These are phyloP conservation scores for Barnettozyma hawaiiensis DNA, from an alignment of 1,139 yeast genomes.

Conservation along the genomic window DNA sequence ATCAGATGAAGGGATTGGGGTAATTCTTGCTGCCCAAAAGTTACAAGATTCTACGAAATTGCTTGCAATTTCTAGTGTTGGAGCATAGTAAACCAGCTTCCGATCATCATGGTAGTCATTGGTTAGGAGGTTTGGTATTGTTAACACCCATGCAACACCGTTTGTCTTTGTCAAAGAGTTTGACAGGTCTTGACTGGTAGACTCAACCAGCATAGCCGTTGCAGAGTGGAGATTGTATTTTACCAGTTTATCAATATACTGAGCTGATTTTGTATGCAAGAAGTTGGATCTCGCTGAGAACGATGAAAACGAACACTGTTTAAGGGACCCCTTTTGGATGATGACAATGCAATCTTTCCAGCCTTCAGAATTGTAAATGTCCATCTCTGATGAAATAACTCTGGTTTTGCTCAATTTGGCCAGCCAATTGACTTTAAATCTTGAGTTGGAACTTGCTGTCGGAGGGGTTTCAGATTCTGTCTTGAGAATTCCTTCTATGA, in stretches of 20 bases:
- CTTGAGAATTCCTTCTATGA: constrained; percentile 67
- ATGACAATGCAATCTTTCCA: constrained; percentile 49
- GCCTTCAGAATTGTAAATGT: constrained; percentile 18
- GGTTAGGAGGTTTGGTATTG: constrained; percentile 19
- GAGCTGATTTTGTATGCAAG: constrained; percentile 28
- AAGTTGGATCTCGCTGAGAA: constrained; percentile 35
- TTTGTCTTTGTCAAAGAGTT: constrained; percentile 17
- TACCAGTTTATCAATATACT: constrained; percentile 31
- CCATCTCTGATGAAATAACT: constrained; percentile 19
- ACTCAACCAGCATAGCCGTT: constrained; percentile 19
- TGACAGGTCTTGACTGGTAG: constrained; percentile 16
- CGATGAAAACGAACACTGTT: constrained; percentile 43
- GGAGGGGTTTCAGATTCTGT: constrained; percentile 23
- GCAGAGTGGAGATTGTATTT: constrained; percentile 28
- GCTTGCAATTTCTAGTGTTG: constrained; percentile 61
- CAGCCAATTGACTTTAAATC: constrained; percentile 19
- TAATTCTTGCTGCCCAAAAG: constrained; percentile 85
- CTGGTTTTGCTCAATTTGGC: constrained; percentile 14
- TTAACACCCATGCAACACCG: constrained; percentile 24
- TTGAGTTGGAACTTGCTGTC: constrained; percentile 19
- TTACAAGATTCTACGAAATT: constrained; percentile 76
- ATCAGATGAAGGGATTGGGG: constrained; percentile 60
- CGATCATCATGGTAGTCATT: constrained; percentile 19
- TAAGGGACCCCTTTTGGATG: constrained; percentile 52
- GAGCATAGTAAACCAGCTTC: constrained; percentile 34